Evolutionary conservation across 2,329 filamentous ascomycete species (phyloP).

Genomic region (Colletotrichum tropicale): DNA sequence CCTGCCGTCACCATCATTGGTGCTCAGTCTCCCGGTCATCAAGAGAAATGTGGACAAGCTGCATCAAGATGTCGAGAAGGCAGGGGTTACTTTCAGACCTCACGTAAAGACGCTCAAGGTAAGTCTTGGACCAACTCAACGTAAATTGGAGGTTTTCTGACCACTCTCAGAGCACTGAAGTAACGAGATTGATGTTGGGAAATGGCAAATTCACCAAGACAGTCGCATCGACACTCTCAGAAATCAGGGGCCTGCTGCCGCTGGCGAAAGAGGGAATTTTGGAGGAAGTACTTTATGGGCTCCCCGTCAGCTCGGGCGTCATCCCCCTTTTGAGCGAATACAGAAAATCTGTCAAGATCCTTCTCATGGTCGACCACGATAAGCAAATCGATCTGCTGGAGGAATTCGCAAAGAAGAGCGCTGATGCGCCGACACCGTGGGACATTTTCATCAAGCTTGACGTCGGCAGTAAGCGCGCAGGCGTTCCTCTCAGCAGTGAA

Average conservation of each 20-base stretch:
- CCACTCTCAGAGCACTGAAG: slow-evolving; percentile 33
- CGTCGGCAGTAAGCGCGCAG: slow-evolving; percentile 38
- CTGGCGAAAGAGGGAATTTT: slow-evolving; percentile 42
- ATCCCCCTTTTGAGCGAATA: slow-evolving; percentile 33
- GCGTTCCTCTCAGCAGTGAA: slow-evolving; percentile 29
- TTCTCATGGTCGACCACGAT: slow-evolving; percentile 41
- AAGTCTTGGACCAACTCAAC: rapidly evolving
- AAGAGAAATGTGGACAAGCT: slow-evolving; percentile 40
- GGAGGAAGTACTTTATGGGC: slow-evolving; percentile 43
- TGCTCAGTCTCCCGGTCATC: slow-evolving; percentile 41
- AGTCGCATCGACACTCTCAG: slow-evolving; percentile 43
- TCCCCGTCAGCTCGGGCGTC: slow-evolving; percentile 40
- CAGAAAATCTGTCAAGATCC: slow-evolving; percentile 31
- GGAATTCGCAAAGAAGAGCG: slow-evolving; percentile 1
- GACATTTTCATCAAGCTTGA: slow-evolving; percentile 41
- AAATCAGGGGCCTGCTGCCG: slow-evolving; percentile 42
- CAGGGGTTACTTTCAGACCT: slow-evolving; percentile 42
- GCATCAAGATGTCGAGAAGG: slow-evolving; percentile 40
- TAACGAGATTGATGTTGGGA: slow-evolving; percentile 44
- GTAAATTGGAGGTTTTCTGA: rapidly evolving
- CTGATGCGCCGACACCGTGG: slow-evolving; percentile 27
- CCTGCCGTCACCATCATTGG: slow-evolving; percentile 41
- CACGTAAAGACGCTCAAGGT: slow-evolving; percentile 52
- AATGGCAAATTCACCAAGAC: slow-evolving; percentile 39
- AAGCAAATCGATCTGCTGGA: slow-evolving; percentile 36